Conservation (phyloP, 306 rosid genomes). For the Sphenostylis stenocarpa region DNA sequence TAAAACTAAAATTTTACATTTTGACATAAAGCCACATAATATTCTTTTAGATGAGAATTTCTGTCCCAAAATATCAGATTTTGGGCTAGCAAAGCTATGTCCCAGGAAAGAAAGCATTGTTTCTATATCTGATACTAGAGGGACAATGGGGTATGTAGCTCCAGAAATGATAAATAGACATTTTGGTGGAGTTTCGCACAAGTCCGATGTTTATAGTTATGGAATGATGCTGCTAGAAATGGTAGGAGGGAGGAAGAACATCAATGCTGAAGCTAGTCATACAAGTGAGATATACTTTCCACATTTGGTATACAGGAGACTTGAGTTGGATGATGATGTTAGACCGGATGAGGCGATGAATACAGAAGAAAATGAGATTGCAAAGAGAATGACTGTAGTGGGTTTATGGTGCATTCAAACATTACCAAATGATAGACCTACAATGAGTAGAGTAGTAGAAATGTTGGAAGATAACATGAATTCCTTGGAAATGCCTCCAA, state of each 20-base stretch:
- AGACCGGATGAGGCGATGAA: background rate
- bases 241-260: conserved; percentile 4
- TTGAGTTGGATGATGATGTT: background rate
- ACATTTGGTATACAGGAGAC: background rate
- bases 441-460: conserved; percentile 45
- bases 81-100: background rate
- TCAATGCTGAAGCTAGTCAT: background rate
- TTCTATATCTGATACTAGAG: background rate
- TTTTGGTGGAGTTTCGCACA: background rate
- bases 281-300: background rate
- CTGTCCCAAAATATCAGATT: background rate
- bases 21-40: background rate
- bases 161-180: background rate
- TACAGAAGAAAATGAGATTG: conserved; percentile 22
- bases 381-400: conserved; percentile 41
- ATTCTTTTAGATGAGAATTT: background rate
- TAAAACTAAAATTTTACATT: background rate
- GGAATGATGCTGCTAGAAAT: background rate
- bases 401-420: conserved; percentile 50
- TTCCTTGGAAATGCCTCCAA: conserved; percentile 41
- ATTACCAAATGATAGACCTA: conserved; percentile 36
- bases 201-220: background rate
- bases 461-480: conserved; percentile 42
- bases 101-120: background rate
- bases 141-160: background rate